phyloP scores from a whole-genome alignment of 129 eudicot species.

The Pseudognaphalium luteoalbum region DNA sequence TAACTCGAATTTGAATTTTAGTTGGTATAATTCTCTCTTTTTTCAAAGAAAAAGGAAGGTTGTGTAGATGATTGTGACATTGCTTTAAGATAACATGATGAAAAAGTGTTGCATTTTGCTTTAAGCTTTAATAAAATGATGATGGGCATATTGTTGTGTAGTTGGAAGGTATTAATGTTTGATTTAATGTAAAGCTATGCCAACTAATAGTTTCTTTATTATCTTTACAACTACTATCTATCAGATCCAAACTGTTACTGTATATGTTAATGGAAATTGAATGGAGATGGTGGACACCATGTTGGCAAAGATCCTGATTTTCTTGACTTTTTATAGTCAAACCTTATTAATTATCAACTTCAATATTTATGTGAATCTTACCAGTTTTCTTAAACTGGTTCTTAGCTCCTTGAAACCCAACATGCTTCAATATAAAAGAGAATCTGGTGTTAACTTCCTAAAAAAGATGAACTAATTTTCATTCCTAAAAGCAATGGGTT shows the following conservation, averaged over 20 bases:
- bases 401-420: not conserved
- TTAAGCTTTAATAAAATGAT: conserved; percentile 20
- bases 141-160: conserved; percentile 27
- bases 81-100: conserved; percentile 31
- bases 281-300: conserved; percentile 15
- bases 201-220: conserved; percentile 7
- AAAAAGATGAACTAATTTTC: not conserved
- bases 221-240: conserved; percentile 32
- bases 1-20: not conserved
- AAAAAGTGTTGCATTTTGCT: conserved; percentile 33
- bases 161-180: conserved; percentile 4
- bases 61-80: conserved; percentile 21
- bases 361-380: not conserved
- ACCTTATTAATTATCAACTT: not conserved
- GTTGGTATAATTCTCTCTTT: not conserved
- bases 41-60: not conserved
- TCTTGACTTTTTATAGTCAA: conserved; percentile 23
- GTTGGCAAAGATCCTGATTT: not conserved
- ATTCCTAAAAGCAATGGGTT: too few species aligned
- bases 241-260: conserved; percentile 7
- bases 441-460: not conserved
- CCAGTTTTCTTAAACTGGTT: not conserved
- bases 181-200: conserved; percentile 12
- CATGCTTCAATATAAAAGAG: not conserved
- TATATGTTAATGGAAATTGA: conserved; percentile 1